Evolutionary conservation across 139 green algal species (phyloP).

Genomic region (Coelastrella sp.): DNA sequence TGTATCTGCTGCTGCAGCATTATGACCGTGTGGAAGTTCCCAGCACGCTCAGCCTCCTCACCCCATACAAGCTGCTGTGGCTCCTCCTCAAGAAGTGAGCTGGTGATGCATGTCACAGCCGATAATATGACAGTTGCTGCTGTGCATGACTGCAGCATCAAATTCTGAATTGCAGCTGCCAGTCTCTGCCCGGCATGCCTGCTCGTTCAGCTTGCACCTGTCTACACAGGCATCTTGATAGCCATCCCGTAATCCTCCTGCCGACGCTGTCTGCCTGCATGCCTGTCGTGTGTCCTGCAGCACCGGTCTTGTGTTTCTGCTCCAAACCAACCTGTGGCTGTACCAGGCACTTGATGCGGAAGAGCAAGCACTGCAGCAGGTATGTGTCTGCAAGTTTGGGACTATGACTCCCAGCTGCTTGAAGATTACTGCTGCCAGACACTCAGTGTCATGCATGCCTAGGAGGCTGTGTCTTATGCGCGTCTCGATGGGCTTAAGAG

Average conservation of each 20-base stretch:
- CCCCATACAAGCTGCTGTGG: slow-evolving; percentile 30
- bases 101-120: not conserved
- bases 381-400: not conserved
- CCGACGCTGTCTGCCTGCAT: not conserved
- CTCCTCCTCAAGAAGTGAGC: slow-evolving; percentile 38
- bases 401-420: too few species aligned
- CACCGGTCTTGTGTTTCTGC: slow-evolving; percentile 39
- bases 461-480: too few species aligned
- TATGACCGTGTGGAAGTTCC: slow-evolving; percentile 10
- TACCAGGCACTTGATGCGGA: slow-evolving; percentile 43
- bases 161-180: too few species aligned
- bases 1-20: not conserved
- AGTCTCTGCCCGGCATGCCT: too few species aligned
- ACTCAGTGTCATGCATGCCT: too few species aligned
- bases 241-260: too few species aligned
- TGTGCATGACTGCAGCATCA: not conserved
- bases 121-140: not conserved
- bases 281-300: not conserved
- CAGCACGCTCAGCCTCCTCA: slow-evolving; percentile 11
- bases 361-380: slow-evolving; percentile 36
- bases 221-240: not conserved
- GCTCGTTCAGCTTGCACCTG: not conserved
- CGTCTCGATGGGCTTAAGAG: too few species aligned
- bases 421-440: too few species aligned
- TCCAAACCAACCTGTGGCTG: slow-evolving; percentile 42